Base-by-base conservation (phyloP, 1,284 basidiomycete genomes). In the Melampsora larici-populina region DNA sequence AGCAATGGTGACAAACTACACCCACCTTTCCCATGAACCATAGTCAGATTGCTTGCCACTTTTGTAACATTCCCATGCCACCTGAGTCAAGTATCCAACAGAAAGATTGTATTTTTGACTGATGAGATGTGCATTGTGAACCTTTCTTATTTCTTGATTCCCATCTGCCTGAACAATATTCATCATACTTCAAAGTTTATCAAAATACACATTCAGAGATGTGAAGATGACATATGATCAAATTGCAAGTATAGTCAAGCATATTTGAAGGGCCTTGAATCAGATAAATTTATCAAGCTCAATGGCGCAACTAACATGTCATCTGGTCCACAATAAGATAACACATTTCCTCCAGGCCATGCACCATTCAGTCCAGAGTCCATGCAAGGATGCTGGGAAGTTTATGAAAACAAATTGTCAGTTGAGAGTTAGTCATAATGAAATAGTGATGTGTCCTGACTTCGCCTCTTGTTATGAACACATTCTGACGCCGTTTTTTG, bases 321-420 rank as follows among this genome's bases (percentile, higher is more conserved):
- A 36, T 74, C 71, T 31, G 71, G 71, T 55, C 71, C 71, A 43
- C 71, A 74, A 36, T 65, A 74, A 66, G 71, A 74, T 29, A 74
- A 63, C 1, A 66, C 63, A 40, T 74, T 65, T 49, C 66, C 31
- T 49, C 71, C 63, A 18, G 40, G 48, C 62, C 62, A 66, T 21
- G 71, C 71, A n/a, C 71, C 71, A 66, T 74, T 65, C 11, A 63
- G 71, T 24, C 71, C 71, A 33, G 43, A 15, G 31, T 64, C 40
- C 7, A 43, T 74, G 36, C 71, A 74, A 6, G 71, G 71, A 74
- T 74, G 46, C 71, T 74, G n/a, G 29, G 15, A 31, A 66, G 3
- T 24, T 4, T 11, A 36, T 17, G 36, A 24, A 24, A 43, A 40
- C 60, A 36, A 36, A 4, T 36, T 4, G 36, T 36, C 3, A 36